Evolutionary conservation across 2,329 filamentous ascomycete genomes (phyloP), one percentile per base, ranked within the genome.

Genomic region (Penicillium sp.): DNA sequence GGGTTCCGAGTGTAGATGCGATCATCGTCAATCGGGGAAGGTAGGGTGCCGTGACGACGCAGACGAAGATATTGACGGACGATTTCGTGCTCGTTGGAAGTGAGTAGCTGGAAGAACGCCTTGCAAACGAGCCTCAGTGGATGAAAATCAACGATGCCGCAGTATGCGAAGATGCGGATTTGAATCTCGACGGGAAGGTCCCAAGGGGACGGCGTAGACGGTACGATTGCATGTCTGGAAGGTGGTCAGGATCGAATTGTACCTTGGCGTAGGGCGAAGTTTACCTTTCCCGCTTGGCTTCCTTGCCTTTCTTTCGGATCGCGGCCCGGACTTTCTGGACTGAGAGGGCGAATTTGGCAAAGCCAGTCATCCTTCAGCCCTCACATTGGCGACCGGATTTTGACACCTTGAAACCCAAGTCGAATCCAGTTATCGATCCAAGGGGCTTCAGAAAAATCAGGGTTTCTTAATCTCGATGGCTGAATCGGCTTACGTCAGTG

Each of bases 111-210:
- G 48, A 65, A 62, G 46, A 77, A 75, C 27, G 68, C 64, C 47
- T 66, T 68, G 59, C 72, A 77, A 48, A 75, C 72, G 11, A 75
- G 72, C 48, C 68, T 73, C 41, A 77, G 50, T 24, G 64, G 60
- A 18, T 68, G 58, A 22, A 75, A 67, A 48, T 76, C 74, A 36
- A 61, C 59, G 53, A 75, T 64, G 34, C 71, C 67, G 60, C 74
- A 77, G 52, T 71, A 65, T 6, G 68, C 67, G 53, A 77, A 75
- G 53, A 77, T 74, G 51, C 65, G 66, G 49, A 77, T 70, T 62
- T 75, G 71, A 36, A 77, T 62, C 51, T 77, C 75, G 50, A 73
- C 72, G 10, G 75, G 74, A 22, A 77, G 66, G 43, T 72, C 72
- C 74, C 74, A 76, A 21, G 63, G 67, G 7, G 71, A 73, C 7